Base-by-base conservation (phyloP, 2,329 filamentous ascomycete genomes). In the Colletotrichum simmondsii region DNA sequence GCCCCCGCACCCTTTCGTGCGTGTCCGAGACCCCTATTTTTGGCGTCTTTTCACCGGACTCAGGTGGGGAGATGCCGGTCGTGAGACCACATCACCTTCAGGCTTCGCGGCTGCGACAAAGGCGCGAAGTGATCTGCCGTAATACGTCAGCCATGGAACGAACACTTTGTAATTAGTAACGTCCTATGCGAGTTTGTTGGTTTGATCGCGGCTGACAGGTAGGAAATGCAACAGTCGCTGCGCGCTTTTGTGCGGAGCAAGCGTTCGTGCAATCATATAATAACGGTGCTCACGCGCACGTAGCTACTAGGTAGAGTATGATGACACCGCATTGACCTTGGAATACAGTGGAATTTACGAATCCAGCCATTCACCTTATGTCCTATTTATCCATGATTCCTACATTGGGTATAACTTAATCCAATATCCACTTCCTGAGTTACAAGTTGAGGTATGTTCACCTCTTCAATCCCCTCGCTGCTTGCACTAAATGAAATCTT, bases 41-140 rank as follows among this genome's bases (percentile, higher is more conserved):
- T 52, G 49, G 14, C n/a, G 37, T 16, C 37, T 19, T 19, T 42
- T 42, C n/a, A 26, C 11, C 30, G 62, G 62, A 65, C 62, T 65
- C 62, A 57, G 62, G 62, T 65, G 62, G 62, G 62, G 62, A 65
- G 62, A 65, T 65, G 62, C 62, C 62, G 62, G 3, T 35, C 19
- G 62, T 42, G 19, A 11, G 19, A 22, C 46, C n/a, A 42, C 28
- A 4, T 42, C 7, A 42, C 14, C 37, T 35, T 35, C 32, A 35
- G 32, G 10, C 37, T 16, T n/a, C 28, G 42, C 19, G 37, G 24
- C 26, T 30, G 14, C 19, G 19, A 26, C 42, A 28, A 63, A 30
- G 46, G 7, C 46, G 60, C n/a, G 26, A 53, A n/a, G 8, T 5
- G 26, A n/a, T 4, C 19, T n/a, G n/a, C 19, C 60, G 46, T 8